Evolutionary conservation across 2,329 filamentous ascomycete species (phyloP).

Genomic region (Teratosphaeria destructans): DNA sequence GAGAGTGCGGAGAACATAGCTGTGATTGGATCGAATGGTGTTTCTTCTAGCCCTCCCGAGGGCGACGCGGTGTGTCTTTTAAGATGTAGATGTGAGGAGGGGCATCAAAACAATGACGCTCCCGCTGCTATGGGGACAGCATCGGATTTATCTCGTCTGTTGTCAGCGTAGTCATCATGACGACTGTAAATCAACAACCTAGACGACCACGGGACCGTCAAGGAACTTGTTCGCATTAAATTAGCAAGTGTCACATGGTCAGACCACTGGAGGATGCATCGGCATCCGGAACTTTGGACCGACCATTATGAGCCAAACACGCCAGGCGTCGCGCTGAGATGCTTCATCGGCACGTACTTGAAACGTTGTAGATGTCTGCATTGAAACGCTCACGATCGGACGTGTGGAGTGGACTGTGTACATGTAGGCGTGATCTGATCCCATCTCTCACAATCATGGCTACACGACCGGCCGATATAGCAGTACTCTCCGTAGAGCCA

Average conservation of each 20-base stretch:
- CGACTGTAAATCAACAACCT: not conserved
- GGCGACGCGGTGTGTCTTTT: not conserved
- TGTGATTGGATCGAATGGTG: not conserved
- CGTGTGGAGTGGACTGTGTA: not conserved
- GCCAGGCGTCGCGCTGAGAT: not conserved
- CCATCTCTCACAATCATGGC: not conserved
- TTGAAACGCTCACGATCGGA: not conserved
- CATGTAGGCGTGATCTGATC: not conserved
- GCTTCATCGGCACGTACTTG: not conserved
- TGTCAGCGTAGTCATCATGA: not conserved
- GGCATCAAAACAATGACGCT: not conserved
- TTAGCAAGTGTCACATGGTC: not conserved
- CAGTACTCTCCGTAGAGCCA: not conserved
- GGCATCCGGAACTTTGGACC: not conserved
- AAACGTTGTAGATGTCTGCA: not conserved
- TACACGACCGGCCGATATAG: not conserved
- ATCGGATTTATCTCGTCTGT: too few relatives aligned
- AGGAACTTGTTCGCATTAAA: not conserved
- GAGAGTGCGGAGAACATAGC: not conserved
- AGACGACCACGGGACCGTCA: not conserved
- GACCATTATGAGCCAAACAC: not conserved
- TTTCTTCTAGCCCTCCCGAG: not conserved
- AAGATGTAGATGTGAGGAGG: not conserved
- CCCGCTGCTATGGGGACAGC: not conserved
- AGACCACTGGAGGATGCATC: not conserved